Evolutionary conservation across 2,329 filamentous ascomycete genomes (phyloP).

Genomic region (Aspergillus oerlinghausenensis): DNA sequence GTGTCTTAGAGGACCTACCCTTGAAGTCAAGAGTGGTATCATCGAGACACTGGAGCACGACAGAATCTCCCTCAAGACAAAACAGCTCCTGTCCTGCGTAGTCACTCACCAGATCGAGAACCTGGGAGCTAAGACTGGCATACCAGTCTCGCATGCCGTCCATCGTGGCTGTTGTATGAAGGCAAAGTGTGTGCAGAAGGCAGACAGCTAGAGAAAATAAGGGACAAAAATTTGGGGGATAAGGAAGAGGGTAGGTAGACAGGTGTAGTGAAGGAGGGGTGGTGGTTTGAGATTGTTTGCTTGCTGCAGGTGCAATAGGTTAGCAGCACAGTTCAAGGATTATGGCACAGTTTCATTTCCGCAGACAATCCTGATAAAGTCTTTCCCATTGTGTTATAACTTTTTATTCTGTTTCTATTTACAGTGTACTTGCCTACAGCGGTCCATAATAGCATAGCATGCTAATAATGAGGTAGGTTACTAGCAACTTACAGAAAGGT

Average conservation of each 20-base stretch:
- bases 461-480: not conserved
- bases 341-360: not conserved
- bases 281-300: not conserved
- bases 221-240: not conserved
- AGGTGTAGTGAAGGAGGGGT: not conserved
- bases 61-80: slow-evolving; percentile 11
- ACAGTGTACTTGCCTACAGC: not conserved
- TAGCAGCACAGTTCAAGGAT: not conserved
- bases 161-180: not conserved
- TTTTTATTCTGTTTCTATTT: not conserved
- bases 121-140: slow-evolving; percentile 3
- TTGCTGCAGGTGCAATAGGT: not conserved
- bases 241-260: not conserved
- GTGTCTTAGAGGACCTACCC: not conserved
- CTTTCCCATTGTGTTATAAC: not conserved
- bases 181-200: not conserved
- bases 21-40: slow-evolving; percentile 7
- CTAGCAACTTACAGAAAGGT: no score
- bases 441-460: not conserved
- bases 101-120: slow-evolving; percentile 10
- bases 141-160: slow-evolving; percentile 2
- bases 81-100: slow-evolving; percentile 10
- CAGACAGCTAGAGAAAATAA: not conserved
- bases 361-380: not conserved
- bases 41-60: slow-evolving; percentile 9